These are phyloP conservation scores for Hippophae gyantsensis DNA, from an alignment of 306 rosid genomes.

Conservation along the genomic window DNA sequence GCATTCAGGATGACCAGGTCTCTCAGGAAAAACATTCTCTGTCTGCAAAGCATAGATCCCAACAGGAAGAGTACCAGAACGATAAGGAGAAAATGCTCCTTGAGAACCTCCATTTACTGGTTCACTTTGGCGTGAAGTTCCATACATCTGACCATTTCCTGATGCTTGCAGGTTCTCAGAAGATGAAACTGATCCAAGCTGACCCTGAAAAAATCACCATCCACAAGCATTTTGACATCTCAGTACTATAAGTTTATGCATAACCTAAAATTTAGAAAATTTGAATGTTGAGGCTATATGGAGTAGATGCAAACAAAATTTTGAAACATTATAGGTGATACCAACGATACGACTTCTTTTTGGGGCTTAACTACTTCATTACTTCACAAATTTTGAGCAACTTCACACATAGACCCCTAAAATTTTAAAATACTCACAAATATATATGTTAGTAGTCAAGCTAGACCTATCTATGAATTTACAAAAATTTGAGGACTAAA, in stretches of 20 bases:
- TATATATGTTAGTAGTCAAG: no score
- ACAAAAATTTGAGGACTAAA: no score
- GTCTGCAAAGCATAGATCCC: slow-evolving; percentile 75
- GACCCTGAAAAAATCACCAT: slow-evolving; percentile 57
- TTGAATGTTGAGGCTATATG: no score
- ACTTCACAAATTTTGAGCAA: no score
- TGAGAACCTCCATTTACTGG: slow-evolving; percentile 49
- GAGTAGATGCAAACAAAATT: no score
- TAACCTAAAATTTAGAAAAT: no score
- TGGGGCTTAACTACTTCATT: no score
- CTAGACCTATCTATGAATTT: no score
- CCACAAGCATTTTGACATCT: slow-evolving; percentile 20
- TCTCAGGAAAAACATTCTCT: slow-evolving; percentile 94
- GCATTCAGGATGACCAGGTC: slow-evolving; percentile 97
- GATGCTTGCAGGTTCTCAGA: slow-evolving; percentile 61
- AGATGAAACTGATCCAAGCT: slow-evolving; percentile 69
- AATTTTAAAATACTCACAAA: no score
- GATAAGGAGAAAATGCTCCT: slow-evolving; percentile 54
- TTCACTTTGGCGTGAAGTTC: slow-evolving; percentile 60
- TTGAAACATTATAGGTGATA: no score
- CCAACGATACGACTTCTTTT: no score
- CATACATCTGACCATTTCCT: slow-evolving; percentile 60
- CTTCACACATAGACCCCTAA: no score
- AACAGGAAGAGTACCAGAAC: slow-evolving; percentile 58
- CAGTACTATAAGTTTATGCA: not conserved